Base-by-base conservation (phyloP, 2,329 filamentous ascomycete species). In the Diplodia corticola region DNA sequence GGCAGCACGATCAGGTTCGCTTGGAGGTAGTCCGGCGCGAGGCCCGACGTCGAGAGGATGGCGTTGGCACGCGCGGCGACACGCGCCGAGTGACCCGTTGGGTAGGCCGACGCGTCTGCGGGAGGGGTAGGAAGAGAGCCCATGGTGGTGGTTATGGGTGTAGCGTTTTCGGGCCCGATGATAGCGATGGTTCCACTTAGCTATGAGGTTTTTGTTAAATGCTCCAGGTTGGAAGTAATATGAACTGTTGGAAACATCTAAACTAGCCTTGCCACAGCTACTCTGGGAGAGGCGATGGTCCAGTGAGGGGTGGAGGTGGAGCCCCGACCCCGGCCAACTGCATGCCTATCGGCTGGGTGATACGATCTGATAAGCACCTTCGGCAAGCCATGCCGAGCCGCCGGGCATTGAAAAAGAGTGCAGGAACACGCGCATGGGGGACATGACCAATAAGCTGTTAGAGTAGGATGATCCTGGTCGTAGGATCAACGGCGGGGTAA, bases 1-100 rank as follows among this genome's bases (percentile, higher is more conserved):
- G 86, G 86, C 0, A 89, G 79, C 12, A 89, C 79, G 46, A 89
- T 80, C 44, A 89, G 79, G 70, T 89, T 89, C 46, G 86, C 86
- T 78, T 89, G 87, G 15, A 89, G 76, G 70, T 84, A 81, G 13
- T 79, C 80, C 0, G 84, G 83, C 2, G 86, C 84, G 1, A 87
- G 76, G 13, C 86, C 85, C 0, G 85, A 81, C 1, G 86, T 89
- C 22, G 78, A 2, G 85, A 81, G 1, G 86, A 89, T 28, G 77
- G 76, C 37, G 74, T 75, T 51, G 76, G 79, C 71, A 67, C 80
- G 82, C 70, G 79, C 80, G 48, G 77, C 81, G 35, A 81, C 78
- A 66, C 80, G 83, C 70, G 80, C 78, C 35, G 79, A 73, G 24
- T 73, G 71, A 9, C 79, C 78, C 4, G 79, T 68, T 28, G 55